A percentile compares a stretch with the other conserved stretches of the same genome.
Conservation (phyloP, 2,329 filamentous ascomycete genomes). For the Thielaviopsis musarum region DNA sequence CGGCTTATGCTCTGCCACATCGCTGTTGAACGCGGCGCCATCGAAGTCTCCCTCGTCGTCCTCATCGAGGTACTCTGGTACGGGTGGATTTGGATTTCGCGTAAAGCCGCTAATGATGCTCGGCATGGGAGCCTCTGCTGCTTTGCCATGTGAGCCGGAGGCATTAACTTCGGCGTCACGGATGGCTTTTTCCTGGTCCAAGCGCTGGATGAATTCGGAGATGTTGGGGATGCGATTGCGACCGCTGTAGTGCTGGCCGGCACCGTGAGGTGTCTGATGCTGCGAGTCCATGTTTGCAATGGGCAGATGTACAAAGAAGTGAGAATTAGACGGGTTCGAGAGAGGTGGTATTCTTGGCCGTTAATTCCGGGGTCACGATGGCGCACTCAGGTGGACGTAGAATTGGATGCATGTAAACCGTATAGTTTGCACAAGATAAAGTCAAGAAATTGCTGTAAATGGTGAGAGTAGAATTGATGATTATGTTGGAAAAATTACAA, state of each 20-base stretch:
- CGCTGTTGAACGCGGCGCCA: slow-evolving; percentile 23
- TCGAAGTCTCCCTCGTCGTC: neutral
- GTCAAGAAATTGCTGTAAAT: neutral
- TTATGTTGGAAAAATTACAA: too few species aligned
- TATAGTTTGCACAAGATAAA: too few species aligned
- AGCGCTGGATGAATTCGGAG: slow-evolving; percentile 59
- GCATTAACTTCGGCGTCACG: slow-evolving; percentile 58
- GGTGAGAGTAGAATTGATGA: neutral
- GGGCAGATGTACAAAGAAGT: slow-evolving; percentile 8
- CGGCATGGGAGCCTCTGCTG: neutral
- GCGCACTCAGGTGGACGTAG: neutral
- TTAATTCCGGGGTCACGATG: neutral
- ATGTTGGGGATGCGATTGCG: slow-evolving; percentile 76
- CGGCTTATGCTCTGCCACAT: slow-evolving; percentile 22
- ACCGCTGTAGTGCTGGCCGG: slow-evolving; percentile 62
- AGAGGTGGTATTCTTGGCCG: neutral
- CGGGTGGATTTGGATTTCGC: slow-evolving; percentile 17
- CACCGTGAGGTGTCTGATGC: slow-evolving; percentile 21
- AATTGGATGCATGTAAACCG: too few species aligned
- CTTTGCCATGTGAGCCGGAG: slow-evolving; percentile 16
- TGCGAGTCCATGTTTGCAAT: slow-evolving; percentile 21
- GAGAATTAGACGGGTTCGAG: neutral
- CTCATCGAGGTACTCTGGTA: neutral
- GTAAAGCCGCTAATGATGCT: slow-evolving; percentile 16
- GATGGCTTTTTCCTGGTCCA: slow-evolving; percentile 64